Conservation (phyloP, 2,329 filamentous ascomycete species). For the Tolypocladium guangdongense region DNA sequence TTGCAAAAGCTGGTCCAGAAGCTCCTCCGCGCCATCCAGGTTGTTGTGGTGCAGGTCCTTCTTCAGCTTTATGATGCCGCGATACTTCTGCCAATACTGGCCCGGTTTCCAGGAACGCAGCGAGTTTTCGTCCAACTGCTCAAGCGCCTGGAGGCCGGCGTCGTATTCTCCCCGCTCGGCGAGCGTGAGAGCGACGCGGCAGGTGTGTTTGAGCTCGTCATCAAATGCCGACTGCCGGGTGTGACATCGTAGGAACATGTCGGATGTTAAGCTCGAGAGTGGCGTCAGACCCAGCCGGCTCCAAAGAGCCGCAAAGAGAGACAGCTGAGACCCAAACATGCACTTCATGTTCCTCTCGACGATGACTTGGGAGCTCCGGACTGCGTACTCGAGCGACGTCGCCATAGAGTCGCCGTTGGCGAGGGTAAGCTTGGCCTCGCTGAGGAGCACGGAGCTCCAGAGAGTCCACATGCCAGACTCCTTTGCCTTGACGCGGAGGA, state of each 20-base stretch:
- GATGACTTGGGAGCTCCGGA: constrained; percentile 74
- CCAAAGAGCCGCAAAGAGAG: constrained; percentile 64
- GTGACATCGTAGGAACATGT: constrained; percentile 69
- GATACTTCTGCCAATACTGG: constrained; percentile 60
- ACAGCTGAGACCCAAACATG: constrained; percentile 63
- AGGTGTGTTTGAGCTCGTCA: constrained; percentile 65
- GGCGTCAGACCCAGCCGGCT: constrained; percentile 56
- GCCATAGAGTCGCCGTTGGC: constrained; percentile 56
- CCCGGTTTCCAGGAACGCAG: constrained; percentile 66
- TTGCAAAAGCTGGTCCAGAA: constrained; percentile 42
- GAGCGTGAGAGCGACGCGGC: constrained; percentile 51
- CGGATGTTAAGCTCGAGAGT: constrained; percentile 49
- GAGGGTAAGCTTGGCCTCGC: constrained; percentile 73
- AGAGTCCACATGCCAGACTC: constrained; percentile 80
- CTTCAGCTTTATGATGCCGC: constrained; percentile 54
- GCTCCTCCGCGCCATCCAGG: constrained; percentile 36
- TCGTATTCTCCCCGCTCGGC: constrained; percentile 60
- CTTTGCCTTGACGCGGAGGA: constrained; percentile 75
- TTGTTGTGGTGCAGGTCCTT: constrained; percentile 48
- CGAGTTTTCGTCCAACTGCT: constrained; percentile 42
- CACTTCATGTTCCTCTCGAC: constrained; percentile 63
- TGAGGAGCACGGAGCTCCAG: constrained; percentile 72
- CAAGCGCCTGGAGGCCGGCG: constrained; percentile 41
- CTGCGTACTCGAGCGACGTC: constrained; percentile 61
- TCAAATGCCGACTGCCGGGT: constrained; percentile 49